Evolutionary conservation across 108 stramenopile species (phyloP).

Genomic region (Skeletonema potamos): DNA sequence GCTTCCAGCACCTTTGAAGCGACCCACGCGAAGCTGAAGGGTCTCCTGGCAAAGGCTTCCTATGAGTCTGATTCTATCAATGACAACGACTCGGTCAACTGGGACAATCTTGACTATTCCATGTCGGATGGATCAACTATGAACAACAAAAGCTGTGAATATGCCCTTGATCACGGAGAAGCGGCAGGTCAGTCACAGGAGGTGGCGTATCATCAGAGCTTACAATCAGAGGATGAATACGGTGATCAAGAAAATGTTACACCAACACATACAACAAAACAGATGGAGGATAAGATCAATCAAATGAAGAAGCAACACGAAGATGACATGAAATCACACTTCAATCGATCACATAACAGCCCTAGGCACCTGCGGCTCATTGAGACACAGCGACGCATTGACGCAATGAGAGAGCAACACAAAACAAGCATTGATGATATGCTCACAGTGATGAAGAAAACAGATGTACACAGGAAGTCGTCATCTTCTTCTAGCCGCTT

Average conservation of each 20-base stretch:
- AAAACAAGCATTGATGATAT: conserved; percentile 21
- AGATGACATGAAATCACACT: neutral
- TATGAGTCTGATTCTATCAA: conserved; percentile 9
- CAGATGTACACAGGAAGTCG: conserved; percentile 8
- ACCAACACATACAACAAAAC: neutral
- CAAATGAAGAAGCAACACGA: conserved; percentile 17
- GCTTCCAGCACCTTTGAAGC: neutral
- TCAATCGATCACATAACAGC: neutral
- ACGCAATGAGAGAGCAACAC: conserved; percentile 27
- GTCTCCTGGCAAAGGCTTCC: neutral
- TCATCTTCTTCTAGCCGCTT: conserved; percentile 1
- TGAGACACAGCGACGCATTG: conserved; percentile 23
- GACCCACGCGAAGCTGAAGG: neutral
- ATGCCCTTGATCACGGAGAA: neutral
- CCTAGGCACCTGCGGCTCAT: neutral
- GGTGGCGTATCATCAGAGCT: neutral
- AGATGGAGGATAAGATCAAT: neutral
- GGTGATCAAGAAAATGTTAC: conserved; percentile 17
- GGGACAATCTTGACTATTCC: conserved; percentile 35
- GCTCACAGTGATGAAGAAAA: neutral
- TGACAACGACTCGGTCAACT: conserved; percentile 35
- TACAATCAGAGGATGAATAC: neutral
- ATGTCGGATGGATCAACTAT: conserved; percentile 31
- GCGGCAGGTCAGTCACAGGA: neutral
- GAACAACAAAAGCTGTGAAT: neutral